phyloP scores from a whole-genome alignment of 2,329 filamentous ascomycete genomes.

The Aaosphaeria pasadenensis region DNA sequence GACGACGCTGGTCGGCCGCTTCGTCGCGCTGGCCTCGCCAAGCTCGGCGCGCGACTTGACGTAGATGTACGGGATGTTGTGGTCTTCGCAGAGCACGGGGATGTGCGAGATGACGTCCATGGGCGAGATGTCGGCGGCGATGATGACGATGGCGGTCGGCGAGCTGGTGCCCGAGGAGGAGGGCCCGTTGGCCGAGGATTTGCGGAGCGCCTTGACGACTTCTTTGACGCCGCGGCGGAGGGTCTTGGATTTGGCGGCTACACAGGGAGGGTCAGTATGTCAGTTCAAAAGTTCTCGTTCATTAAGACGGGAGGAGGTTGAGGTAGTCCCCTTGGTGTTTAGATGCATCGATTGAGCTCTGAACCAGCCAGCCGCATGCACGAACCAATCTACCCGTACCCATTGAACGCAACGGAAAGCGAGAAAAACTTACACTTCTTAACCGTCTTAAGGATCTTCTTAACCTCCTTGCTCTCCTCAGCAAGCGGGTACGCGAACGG shows the following conservation, averaged over 20 bases:
- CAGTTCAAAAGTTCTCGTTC: conserved; percentile 4
- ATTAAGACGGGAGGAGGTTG: no score
- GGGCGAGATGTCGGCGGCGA: conserved; percentile 95
- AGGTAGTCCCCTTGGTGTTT: no score
- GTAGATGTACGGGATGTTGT: conserved; percentile 95
- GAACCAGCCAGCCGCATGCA: no score
- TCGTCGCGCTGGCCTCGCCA: conserved; percentile 88
- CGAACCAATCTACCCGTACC: no score
- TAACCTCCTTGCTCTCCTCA: conserved; percentile 67
- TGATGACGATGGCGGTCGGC: conserved; percentile 75
- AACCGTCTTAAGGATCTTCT: conserved; percentile 64
- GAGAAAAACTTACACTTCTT: conserved; percentile 52
- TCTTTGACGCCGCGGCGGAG: conserved; percentile 99
- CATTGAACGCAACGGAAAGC: neutral
- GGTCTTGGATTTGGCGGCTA: conserved; percentile 91
- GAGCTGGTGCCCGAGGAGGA: conserved; percentile 51
- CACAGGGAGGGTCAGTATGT: conserved; percentile 4
- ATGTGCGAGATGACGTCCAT: conserved; percentile 99
- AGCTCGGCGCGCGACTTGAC: conserved; percentile 90
- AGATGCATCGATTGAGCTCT: no score
- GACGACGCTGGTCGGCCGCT: conserved; percentile 93
- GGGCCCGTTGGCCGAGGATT: conserved; percentile 70
- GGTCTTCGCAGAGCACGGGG: conserved; percentile 95
- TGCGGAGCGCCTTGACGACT: conserved; percentile 96
- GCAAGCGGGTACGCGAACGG: conserved; percentile 81